Evolutionary conservation across 768 basidiomycete genomes (phyloP), one percentile per base, ranked within the genome.

Genomic region (Jaapia argillacea): DNA sequence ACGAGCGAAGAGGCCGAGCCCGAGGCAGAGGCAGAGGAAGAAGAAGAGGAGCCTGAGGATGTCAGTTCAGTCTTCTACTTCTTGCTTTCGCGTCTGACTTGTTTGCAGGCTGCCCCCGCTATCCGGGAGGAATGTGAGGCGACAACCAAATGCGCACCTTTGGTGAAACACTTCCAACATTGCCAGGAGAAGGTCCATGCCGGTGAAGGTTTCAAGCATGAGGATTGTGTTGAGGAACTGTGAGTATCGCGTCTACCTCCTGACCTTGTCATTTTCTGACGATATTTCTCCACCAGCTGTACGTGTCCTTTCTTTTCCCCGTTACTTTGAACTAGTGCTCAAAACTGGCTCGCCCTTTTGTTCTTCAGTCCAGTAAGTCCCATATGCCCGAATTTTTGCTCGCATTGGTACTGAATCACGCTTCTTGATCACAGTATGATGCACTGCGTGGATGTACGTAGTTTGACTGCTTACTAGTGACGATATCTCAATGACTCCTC

Each of bases 201-300:
- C 24, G 92, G 91, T 22, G 58, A 91, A 55, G 91, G 89, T 28
- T 89, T 74, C 75, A 81, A 87, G 59, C 79, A 79, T 49, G 92
- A 94, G 70, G 90, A 93, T 58, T 94, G 90, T 57, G 84, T 92
- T 27, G 87, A 91, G 65, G 89, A 90, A 72, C 60, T 90, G 85
- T 86, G 53, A 61, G 82, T 75, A n/a, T 43, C 27, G 4, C n/a
- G 20, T 48, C 35, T 39, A 26, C 3, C 12, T 40, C 7, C n/a
- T 6, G 38, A 6, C 23, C 31, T 25, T 31, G 4, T 40, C 12
- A 47, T 20, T 40, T 27, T 18, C 33, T 48, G 22, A 51, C 31
- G 28, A 25, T 41, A 22, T 40, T 41, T 46, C 24, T 44, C 41
- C 49, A 51, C 16, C 49, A 62, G 51, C 47, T 58, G 48, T 57